Percentiles rank a stretch among this genome's conserved stretches.
Conservation (phyloP, 208 protist genomes). For the Crithidia fasciculata region DNA sequence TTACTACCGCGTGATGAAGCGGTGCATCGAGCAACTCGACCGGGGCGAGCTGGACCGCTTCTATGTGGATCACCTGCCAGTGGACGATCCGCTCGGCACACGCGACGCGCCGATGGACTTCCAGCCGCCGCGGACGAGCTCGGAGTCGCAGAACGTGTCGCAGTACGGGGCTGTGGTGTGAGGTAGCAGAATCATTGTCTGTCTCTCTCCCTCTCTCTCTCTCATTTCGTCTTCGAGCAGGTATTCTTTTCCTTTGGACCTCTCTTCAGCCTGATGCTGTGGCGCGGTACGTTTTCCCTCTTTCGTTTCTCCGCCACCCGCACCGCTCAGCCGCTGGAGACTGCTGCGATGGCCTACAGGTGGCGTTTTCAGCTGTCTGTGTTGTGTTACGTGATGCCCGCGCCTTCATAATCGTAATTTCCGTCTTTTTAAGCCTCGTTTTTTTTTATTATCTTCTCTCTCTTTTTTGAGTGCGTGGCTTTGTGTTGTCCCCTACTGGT, state of each 20-base stretch:
- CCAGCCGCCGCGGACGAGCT: background rate
- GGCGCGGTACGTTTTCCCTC: too few species aligned
- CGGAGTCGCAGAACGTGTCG: slow-evolving; percentile 10
- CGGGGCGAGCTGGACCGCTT: slow-evolving; percentile 77
- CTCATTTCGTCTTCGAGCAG: too few species aligned
- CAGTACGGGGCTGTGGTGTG: slow-evolving; percentile 17
- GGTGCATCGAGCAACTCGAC: slow-evolving; percentile 45
- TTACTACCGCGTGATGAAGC: slow-evolving; percentile 59
- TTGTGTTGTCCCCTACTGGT: background rate
- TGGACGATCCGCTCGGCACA: background rate
- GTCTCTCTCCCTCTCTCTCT: too few species aligned
- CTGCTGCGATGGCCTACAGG: too few species aligned
- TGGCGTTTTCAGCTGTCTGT: too few species aligned
- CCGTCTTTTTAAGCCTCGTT: background rate
- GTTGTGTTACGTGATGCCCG: too few species aligned
- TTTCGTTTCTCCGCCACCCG: too few species aligned
- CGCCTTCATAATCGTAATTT: too few species aligned
- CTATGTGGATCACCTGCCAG: slow-evolving; percentile 39
- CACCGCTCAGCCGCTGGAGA: too few species aligned
- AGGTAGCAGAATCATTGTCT: too few species aligned
- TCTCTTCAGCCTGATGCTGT: too few species aligned
- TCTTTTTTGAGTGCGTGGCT: background rate
- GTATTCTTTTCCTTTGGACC: too few species aligned
- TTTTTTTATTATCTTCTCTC: background rate
- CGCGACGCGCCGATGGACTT: slow-evolving; percentile 38